A percentile compares a stretch with the other conserved stretches of the same genome.
Conservation (phyloP, 23 red algal species). For the Gracilaria gracilis region DNA sequence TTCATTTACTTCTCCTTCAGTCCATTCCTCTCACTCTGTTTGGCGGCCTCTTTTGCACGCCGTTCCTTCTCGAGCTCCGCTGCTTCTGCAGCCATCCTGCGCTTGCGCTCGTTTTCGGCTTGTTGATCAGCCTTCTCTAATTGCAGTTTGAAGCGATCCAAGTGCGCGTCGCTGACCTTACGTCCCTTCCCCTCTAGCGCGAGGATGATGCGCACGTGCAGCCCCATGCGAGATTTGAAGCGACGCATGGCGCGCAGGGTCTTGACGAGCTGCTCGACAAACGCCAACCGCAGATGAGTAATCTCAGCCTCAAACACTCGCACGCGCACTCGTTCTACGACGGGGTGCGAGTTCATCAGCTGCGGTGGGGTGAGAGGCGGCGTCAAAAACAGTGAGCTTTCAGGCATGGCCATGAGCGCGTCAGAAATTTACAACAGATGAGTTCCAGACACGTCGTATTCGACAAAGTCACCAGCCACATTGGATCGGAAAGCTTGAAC, state of each 20-base stretch:
- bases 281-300: conserved; percentile 38
- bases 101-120: conserved; percentile 23
- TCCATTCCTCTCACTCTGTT: conserved; percentile 15
- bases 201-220: conserved; percentile 45
- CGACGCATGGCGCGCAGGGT: conserved; percentile 7
- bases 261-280: conserved; percentile 47
- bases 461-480: conserved; percentile 39
- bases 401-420: background rate
- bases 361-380: conserved; percentile 1
- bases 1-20: conserved; percentile 21
- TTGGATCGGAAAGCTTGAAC: background rate
- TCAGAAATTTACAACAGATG: background rate
- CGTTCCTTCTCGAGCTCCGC: too few species aligned
- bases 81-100: conserved; percentile 23
- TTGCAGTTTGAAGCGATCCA: too few species aligned
- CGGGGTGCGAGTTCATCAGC: background rate
- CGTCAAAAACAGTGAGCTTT: too few species aligned
- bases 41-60: background rate
- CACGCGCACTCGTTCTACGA: conserved; percentile 39
- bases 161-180: too few species aligned
- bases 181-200: conserved; percentile 52
- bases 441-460: conserved; percentile 40
- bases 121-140: conserved; percentile 60
- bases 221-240: conserved; percentile 28
- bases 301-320: too few species aligned